Percentiles rank a stretch among this genome's conserved stretches.
These are phyloP conservation scores for Byssochlamys sp. DNA, from an alignment of 2,329 filamentous ascomycete species.

Conservation along the genomic window DNA sequence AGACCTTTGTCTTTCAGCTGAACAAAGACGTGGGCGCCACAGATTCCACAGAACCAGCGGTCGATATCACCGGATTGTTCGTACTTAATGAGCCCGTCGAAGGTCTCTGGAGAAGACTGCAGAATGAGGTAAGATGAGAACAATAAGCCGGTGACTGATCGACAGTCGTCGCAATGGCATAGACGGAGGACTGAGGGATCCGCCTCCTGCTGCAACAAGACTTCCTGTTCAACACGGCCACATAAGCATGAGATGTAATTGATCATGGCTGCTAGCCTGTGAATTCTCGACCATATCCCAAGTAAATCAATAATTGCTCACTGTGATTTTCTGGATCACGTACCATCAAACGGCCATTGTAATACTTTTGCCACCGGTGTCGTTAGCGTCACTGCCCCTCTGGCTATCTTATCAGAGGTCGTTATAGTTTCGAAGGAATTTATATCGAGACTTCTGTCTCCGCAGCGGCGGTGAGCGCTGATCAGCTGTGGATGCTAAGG, in stretches of 20 bases:
- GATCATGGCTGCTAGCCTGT: background rate
- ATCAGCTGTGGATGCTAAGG: background rate
- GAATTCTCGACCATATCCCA: background rate
- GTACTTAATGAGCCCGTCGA: slow-evolving; percentile 35
- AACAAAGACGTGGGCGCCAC: slow-evolving; percentile 38
- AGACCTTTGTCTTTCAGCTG: slow-evolving; percentile 13
- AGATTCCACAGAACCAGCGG: slow-evolving; percentile 43
- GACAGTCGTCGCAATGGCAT: slow-evolving; percentile 46
- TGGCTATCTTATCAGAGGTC: background rate
- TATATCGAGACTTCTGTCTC: background rate
- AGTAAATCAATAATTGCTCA: background rate
- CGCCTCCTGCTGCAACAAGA: slow-evolving; percentile 14
- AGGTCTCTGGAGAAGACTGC: slow-evolving; percentile 21
- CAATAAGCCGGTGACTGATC: slow-evolving; percentile 40
- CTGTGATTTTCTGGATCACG: background rate
- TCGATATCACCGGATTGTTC: slow-evolving; percentile 32
- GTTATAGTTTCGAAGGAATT: background rate
- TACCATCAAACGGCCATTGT: background rate
- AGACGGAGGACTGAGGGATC: slow-evolving; percentile 23
- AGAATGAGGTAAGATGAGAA: slow-evolving; percentile 37
- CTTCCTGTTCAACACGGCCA: slow-evolving; percentile 13
- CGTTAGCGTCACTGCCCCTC: background rate
- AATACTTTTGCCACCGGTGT: background rate
- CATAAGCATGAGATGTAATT: slow-evolving; percentile 21
- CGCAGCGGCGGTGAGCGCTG: background rate